Conservation (phyloP, 73 alveolate species). For the Paramecium sonneborni region DNA sequence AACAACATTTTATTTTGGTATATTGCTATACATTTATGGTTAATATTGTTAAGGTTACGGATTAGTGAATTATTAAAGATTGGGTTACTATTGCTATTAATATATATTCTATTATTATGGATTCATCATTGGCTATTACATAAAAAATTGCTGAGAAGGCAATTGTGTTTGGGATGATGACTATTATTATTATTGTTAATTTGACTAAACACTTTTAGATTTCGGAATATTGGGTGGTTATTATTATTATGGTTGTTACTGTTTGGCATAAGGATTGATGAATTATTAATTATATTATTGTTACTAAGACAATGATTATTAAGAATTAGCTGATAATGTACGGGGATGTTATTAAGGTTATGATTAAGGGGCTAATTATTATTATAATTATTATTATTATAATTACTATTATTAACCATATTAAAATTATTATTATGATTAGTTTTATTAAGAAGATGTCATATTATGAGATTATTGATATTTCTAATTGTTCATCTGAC, state of each 20-base stretch:
- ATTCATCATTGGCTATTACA: background rate
- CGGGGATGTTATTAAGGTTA: background rate
- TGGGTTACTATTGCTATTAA: background rate
- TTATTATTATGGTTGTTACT: background rate
- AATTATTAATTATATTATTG: background rate
- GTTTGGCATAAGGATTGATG: background rate
- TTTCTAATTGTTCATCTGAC: background rate
- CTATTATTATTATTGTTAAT: background rate
- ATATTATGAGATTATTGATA: background rate
- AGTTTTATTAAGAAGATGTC: background rate
- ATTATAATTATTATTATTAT: background rate
- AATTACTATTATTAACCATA: background rate
- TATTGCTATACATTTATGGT: background rate
- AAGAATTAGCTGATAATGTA: constrained; percentile 10
- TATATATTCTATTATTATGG: background rate
- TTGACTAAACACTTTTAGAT: constrained; percentile 7
- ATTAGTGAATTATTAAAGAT: background rate
- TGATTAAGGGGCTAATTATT: background rate
- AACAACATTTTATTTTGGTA: background rate
- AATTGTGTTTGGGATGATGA: background rate
- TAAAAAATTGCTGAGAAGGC: background rate
- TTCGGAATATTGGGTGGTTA: background rate
- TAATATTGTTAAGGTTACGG: background rate
- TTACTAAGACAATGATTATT: background rate
- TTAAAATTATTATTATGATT: background rate